Conservation (phyloP, 768 basidiomycete genomes). For the Pleurotus giganteus region DNA sequence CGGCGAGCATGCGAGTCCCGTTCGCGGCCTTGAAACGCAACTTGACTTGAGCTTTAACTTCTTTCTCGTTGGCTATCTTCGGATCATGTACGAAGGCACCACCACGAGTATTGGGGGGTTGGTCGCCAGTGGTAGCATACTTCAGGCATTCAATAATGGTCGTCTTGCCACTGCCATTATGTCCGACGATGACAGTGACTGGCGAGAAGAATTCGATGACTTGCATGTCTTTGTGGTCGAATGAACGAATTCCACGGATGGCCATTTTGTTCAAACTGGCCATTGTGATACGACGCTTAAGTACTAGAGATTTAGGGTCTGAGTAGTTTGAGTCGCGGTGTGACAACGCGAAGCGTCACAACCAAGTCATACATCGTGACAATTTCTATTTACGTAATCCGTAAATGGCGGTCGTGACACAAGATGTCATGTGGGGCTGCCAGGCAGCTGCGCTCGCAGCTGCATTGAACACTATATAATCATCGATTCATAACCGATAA, state of each 20-base stretch:
- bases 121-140: conserved; percentile 97
- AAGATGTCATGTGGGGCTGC: no score
- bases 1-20: conserved; percentile 85
- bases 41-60: conserved; percentile 98
- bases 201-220: conserved; percentile 98
- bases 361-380: no score
- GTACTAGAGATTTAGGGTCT: neutral
- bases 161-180: conserved; percentile 98
- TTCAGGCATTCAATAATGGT: conserved; percentile 99
- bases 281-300: conserved; percentile 38
- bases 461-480: no score
- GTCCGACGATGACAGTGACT: conserved; percentile 97
- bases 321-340: neutral
- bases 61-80: conserved; percentile 98
- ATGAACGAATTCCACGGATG: conserved; percentile 91
- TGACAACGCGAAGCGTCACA: conserved; percentile 3
- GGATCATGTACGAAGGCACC: conserved; percentile 99
- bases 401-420: no score
- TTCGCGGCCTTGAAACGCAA: conserved; percentile 90
- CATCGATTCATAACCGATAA: no score
- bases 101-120: conserved; percentile 95
- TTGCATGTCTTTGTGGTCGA: conserved; percentile 91
- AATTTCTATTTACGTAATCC: no score
- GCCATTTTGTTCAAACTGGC: conserved; percentile 89
- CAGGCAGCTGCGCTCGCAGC: no score